Conservation (phyloP, 1,284 basidiomycete species). For the Puccinia coronata region DNA sequence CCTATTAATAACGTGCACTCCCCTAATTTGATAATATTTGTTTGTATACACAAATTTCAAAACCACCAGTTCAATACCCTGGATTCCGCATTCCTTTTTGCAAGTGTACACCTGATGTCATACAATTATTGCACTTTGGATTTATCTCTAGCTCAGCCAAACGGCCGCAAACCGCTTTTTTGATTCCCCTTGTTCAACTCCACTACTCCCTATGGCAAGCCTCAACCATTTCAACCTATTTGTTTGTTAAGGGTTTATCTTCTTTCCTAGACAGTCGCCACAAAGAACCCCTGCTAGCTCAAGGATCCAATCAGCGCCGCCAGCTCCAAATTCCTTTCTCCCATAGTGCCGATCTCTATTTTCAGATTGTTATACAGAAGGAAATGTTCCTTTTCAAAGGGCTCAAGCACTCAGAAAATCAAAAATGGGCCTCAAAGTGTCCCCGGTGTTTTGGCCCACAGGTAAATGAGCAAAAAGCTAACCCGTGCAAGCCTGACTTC, state of each 20-base stretch:
- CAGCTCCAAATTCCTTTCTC: background rate
- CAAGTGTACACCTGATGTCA: conserved; percentile 2
- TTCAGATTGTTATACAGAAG: background rate
- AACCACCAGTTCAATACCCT: too few species aligned
- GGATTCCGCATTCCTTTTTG: background rate
- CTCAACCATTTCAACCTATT: background rate
- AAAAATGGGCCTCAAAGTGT: conserved; percentile 28
- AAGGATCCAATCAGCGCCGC: background rate
- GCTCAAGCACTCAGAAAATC: background rate
- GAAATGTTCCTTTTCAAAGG: background rate
- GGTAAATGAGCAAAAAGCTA: background rate
- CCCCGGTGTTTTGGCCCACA: conserved; percentile 15
- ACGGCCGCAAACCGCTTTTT: conserved; percentile 6
- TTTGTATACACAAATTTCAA: too few species aligned
- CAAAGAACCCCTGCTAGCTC: background rate
- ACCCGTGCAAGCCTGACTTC: background rate
- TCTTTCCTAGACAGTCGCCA: background rate
- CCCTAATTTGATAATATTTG: too few species aligned
- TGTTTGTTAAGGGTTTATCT: background rate
- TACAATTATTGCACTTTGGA: background rate
- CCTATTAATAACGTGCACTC: too few species aligned
- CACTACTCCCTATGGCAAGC: conserved; percentile 30
- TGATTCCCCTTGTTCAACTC: conserved; percentile 15
- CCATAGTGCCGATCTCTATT: background rate
- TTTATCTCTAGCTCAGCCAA: conserved; percentile 6